phyloP scores from a whole-genome alignment of 78 protist genomes.

The Planoprotostelium fungivorum region DNA sequence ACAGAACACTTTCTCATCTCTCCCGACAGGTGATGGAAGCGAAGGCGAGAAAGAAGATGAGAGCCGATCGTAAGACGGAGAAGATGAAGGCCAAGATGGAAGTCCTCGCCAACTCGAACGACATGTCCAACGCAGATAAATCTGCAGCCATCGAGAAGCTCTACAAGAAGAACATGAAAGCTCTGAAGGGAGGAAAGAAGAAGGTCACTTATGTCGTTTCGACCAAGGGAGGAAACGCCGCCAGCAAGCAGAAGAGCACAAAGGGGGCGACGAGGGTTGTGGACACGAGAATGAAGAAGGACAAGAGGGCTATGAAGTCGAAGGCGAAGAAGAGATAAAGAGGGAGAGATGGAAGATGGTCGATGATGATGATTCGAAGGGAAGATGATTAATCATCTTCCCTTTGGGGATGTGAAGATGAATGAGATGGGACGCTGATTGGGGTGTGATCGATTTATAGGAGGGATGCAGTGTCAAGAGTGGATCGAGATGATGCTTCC shows the following conservation, averaged over 20 bases:
- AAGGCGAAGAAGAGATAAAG: not conserved
- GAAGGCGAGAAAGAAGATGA: conserved; percentile 75
- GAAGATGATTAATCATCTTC: too few relatives aligned
- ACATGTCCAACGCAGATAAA: conserved; percentile 55
- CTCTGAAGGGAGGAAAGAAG: conserved; percentile 1
- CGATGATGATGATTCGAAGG: too few relatives aligned
- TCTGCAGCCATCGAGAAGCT: conserved; percentile 32
- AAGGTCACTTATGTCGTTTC: conserved; percentile 14
- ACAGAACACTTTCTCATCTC: not conserved
- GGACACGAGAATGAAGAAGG: conserved; percentile 58
- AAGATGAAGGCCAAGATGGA: conserved; percentile 45
- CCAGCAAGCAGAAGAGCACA: conserved; percentile 28
- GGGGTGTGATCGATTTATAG: too few relatives aligned
- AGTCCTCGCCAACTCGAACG: conserved; percentile 28
- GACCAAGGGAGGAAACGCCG: conserved; percentile 21
- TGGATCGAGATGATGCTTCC: too few relatives aligned
- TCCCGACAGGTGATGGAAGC: conserved; percentile 80
- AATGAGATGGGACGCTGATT: too few relatives aligned
- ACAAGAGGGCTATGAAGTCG: conserved; percentile 13
- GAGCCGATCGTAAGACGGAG: conserved; percentile 27
- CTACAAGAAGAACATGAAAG: conserved; percentile 18
- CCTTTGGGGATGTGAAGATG: too few relatives aligned
- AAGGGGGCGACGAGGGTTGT: conserved; percentile 16
- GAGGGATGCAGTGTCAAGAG: too few relatives aligned
- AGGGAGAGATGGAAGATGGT: too few relatives aligned